phyloP scores from a whole-genome alignment of 176 grass and related monocot genomes.

The Carex kokanica region DNA sequence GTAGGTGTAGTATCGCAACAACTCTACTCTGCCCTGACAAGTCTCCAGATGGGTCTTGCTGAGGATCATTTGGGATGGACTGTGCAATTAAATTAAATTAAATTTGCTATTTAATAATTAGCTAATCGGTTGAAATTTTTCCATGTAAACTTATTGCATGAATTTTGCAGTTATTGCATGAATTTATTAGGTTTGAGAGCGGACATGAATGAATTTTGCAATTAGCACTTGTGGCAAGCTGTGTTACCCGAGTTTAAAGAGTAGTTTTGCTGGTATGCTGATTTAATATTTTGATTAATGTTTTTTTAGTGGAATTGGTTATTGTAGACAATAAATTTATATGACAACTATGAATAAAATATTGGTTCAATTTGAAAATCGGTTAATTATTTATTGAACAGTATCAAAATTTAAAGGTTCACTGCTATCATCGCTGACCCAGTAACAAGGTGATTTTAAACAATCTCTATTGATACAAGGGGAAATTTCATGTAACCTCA shows the following conservation, averaged over 20 bases:
- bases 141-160: neutral
- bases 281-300: neutral
- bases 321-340: neutral
- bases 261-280: neutral
- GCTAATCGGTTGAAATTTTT: neutral
- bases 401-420: neutral
- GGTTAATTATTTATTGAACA: too few relatives aligned
- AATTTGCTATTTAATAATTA: neutral
- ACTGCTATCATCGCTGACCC: neutral
- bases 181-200: constrained; percentile 2
- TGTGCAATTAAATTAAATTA: constrained; percentile 48
- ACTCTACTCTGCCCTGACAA: constrained; percentile 52
- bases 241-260: neutral
- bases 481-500: too few relatives aligned
- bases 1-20: constrained; percentile 67
- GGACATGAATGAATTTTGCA: neutral
- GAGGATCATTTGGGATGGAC: constrained; percentile 74
- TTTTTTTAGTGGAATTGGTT: neutral
- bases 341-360: neutral
- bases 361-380: too few relatives aligned
- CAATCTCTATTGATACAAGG: too few relatives aligned
- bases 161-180: constrained; percentile 9
- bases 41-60: constrained; percentile 70
- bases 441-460: too few relatives aligned
- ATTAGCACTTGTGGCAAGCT: neutral